These are phyloP conservation scores for Globisporangium apiculatum DNA, from an alignment of 352 stramenopile genomes.

Conservation along the genomic window DNA sequence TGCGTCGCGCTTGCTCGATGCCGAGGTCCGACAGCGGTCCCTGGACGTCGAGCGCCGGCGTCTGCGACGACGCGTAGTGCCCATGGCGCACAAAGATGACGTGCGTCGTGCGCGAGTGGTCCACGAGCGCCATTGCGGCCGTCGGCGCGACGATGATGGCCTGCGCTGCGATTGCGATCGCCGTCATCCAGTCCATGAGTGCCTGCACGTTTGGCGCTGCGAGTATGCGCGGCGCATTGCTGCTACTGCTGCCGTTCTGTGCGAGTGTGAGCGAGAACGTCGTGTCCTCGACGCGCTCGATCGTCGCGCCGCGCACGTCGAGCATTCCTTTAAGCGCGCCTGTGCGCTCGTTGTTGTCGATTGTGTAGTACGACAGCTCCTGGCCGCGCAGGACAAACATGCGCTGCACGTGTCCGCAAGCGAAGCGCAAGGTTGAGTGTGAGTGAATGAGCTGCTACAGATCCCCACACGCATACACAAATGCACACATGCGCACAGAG, in stretches of 20 bases:
- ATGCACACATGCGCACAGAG: neutral
- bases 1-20: conserved; percentile 34
- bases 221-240: conserved; percentile 23
- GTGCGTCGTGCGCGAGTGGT: conserved; percentile 63
- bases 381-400: conserved; percentile 67
- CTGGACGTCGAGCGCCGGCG: conserved; percentile 39
- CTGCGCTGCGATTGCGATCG: conserved; percentile 40
- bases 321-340: conserved; percentile 58
- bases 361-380: conserved; percentile 63
- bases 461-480: too few relatives aligned
- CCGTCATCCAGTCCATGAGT: conserved; percentile 73
- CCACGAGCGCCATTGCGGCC: conserved; percentile 38
- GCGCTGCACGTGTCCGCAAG: conserved; percentile 19
- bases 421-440: neutral
- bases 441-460: neutral
- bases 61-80: conserved; percentile 48
- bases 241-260: conserved; percentile 6
- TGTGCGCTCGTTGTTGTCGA: conserved; percentile 35
- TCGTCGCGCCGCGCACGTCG: conserved; percentile 30
- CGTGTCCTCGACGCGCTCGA: conserved; percentile 48
- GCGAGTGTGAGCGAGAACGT: conserved; percentile 21
- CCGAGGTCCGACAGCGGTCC: conserved; percentile 51
- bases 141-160: conserved; percentile 33
- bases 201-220: conserved; percentile 41
- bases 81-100: conserved; percentile 64